A percentile compares a stretch with the other conserved stretches of the same genome.
These are phyloP conservation scores for Prinsepia uniflora DNA, from an alignment of 306 rosid species.

Conservation along the genomic window DNA sequence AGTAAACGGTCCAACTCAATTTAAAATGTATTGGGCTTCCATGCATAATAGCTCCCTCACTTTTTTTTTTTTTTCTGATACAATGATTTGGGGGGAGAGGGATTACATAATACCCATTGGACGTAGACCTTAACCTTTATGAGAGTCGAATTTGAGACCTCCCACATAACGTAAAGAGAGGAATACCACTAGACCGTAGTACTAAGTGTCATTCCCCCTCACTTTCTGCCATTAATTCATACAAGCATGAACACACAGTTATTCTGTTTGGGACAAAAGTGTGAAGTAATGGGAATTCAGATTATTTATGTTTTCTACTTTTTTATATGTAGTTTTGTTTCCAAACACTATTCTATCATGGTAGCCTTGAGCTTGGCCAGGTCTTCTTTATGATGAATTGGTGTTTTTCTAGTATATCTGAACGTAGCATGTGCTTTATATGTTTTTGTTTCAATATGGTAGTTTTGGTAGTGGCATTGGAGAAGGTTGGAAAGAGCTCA, in stretches of 20 bases:
- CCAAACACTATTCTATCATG: background rate
- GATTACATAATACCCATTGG: too few species aligned
- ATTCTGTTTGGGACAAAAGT: background rate
- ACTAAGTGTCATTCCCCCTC: too few species aligned
- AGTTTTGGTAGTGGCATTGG: constrained; percentile 94
- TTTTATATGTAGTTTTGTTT: background rate
- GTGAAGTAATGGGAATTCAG: background rate
- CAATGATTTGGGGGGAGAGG: too few species aligned
- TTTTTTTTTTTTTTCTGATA: too few species aligned
- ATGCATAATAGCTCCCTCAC: too few species aligned
- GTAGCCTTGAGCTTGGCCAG: background rate
- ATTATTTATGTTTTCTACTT: background rate
- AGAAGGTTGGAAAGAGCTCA: constrained; percentile 74
- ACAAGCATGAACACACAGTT: background rate
- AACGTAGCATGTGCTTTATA: constrained; percentile 14
- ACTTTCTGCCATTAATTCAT: too few species aligned
- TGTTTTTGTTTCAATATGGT: constrained; percentile 23
- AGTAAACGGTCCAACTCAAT: too few species aligned
- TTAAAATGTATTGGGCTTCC: too few species aligned
- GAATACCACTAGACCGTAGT: too few species aligned
- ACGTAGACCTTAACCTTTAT: too few species aligned
- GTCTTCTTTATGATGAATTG: background rate
- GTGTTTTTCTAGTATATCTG: background rate
- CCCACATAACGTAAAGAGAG: too few species aligned
- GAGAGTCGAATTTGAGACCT: too few species aligned